These are phyloP conservation scores for Scopulariopsis brevicaulis DNA, from an alignment of 2,329 filamentous ascomycete species.

Conservation along the genomic window DNA sequence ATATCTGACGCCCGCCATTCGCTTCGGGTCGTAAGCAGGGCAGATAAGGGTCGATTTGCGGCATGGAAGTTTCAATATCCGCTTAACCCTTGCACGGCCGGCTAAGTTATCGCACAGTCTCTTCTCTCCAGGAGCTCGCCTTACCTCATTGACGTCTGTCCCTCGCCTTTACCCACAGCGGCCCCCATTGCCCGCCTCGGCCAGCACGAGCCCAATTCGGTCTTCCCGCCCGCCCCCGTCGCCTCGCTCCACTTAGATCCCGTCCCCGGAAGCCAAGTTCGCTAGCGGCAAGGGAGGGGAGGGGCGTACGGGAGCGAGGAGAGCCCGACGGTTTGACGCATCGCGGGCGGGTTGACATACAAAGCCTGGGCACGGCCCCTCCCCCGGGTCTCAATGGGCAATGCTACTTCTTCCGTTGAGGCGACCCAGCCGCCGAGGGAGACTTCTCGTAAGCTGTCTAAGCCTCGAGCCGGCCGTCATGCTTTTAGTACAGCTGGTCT, in stretches of 20 bases:
- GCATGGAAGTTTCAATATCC: slow-evolving; percentile 26
- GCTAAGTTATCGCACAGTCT: slow-evolving; percentile 1
- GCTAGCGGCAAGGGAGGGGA: neutral
- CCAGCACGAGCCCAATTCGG: slow-evolving; percentile 3
- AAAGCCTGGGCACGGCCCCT: slow-evolving; percentile 2
- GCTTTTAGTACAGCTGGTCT: slow-evolving; percentile 25
- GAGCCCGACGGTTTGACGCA: neutral
- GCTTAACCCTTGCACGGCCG: slow-evolving; percentile 16
- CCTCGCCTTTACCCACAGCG: slow-evolving; percentile 1
- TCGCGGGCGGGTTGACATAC: neutral
- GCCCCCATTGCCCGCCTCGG: neutral
- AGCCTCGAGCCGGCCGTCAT: slow-evolving; percentile 31
- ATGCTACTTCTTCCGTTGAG: slow-evolving; percentile 31
- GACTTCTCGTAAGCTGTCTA: slow-evolving; percentile 37
- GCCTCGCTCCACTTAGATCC: neutral
- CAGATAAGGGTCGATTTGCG: slow-evolving; percentile 14
- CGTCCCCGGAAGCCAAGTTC: neutral
- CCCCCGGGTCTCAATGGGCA: slow-evolving; percentile 31
- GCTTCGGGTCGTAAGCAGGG: slow-evolving; percentile 14
- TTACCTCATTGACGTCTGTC: neutral
- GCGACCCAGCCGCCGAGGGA: slow-evolving; percentile 18
- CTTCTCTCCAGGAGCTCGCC: neutral
- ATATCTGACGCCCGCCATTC: slow-evolving; percentile 15
- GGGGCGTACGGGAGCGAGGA: neutral
- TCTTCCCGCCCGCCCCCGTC: neutral